Evolutionary conservation across 495 filamentous ascomycete genomes (phyloP).

Genomic region (Neurospora sublineolata): DNA sequence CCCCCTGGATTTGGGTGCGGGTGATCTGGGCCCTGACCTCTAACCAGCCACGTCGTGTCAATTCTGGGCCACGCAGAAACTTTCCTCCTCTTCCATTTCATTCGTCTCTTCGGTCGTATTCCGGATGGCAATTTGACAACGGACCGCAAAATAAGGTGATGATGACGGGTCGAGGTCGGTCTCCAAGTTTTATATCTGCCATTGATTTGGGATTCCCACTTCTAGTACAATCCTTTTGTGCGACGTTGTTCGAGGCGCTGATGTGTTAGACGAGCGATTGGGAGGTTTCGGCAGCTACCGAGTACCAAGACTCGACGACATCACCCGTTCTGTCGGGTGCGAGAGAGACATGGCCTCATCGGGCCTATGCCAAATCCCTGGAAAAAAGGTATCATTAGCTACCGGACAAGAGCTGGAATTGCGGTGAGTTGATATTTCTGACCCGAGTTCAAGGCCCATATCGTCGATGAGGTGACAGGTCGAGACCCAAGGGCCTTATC

Average conservation of each 20-base stretch:
- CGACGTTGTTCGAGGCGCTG: not conserved
- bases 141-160: not conserved
- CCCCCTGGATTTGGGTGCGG: not conserved
- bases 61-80: not conserved
- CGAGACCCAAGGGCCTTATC: not conserved
- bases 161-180: not conserved
- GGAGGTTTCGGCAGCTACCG: not conserved
- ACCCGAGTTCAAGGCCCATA: not conserved
- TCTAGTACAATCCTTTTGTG: not conserved
- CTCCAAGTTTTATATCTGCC: not conserved
- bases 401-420: not conserved
- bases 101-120: not conserved
- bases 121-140: not conserved
- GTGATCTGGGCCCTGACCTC: not conserved
- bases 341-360: not conserved
- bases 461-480: not conserved
- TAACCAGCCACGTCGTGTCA: not conserved
- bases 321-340: not conserved
- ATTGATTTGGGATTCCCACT: not conserved
- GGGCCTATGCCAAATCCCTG: not conserved
- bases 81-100: not conserved
- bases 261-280: not conserved
- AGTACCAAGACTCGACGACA: not conserved
- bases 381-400: not conserved
- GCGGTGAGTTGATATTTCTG: not conserved